A percentile compares a stretch with the other conserved stretches of the same genome.
phyloP scores from a whole-genome alignment of 306 rosid species.

The Sesbania bispinosa region DNA sequence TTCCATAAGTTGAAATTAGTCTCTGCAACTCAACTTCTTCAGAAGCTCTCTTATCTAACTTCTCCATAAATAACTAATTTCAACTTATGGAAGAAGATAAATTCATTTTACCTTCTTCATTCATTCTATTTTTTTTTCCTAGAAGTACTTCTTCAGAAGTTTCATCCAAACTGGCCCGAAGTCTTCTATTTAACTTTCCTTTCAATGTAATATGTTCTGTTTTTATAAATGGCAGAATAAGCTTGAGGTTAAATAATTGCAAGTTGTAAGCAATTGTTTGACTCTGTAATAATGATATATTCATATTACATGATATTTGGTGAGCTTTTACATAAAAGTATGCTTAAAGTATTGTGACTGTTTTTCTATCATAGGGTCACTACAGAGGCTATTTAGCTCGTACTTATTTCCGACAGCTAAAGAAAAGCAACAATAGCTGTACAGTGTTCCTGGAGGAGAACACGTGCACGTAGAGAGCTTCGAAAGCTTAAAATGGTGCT shows the following conservation, averaged over 20 bases:
- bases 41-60: too few species aligned
- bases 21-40: too few species aligned
- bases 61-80: too few species aligned
- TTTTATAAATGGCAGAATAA: neutral
- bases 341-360: constrained; percentile 17
- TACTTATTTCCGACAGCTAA: constrained; percentile 35
- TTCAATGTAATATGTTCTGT: neutral
- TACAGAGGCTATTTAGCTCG: constrained; percentile 43
- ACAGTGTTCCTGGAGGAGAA: constrained; percentile 72
- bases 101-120: too few species aligned
- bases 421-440: constrained; percentile 49
- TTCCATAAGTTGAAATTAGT: too few species aligned
- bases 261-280: neutral
- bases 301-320: neutral
- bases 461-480: constrained; percentile 64
- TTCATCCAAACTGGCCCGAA: too few species aligned
- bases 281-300: neutral
- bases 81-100: too few species aligned
- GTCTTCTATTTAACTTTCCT: constrained; percentile 5
- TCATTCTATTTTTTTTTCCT: too few species aligned
- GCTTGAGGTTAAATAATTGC: neutral
- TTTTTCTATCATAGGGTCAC: constrained; percentile 47
- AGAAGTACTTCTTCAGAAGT: too few species aligned
- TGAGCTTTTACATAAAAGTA: neutral
- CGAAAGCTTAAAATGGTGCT: constrained; percentile 68